Conservation (phyloP, 2,329 filamentous ascomycete species). For the Delphinella strobiligena region DNA sequence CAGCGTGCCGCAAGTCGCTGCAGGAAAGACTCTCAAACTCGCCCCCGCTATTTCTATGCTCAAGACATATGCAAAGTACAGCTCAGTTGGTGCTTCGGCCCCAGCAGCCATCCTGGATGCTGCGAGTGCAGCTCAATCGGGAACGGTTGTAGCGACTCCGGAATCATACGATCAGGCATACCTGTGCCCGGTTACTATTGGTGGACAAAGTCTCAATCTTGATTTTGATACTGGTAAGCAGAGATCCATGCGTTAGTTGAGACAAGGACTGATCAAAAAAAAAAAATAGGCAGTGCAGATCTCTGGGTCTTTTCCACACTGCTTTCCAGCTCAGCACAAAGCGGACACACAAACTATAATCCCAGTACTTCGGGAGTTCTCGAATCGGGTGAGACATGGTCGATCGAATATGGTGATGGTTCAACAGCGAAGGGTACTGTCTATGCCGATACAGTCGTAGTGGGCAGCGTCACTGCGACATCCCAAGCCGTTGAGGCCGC, state of each 20-base stretch:
- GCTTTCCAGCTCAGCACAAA: constrained; percentile 36
- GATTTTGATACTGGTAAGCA: constrained; percentile 71
- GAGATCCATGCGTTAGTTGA: too few species aligned
- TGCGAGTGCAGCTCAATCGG: constrained; percentile 24
- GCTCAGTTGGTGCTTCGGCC: constrained; percentile 13
- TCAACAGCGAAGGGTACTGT: constrained; percentile 51
- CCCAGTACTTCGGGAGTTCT: constrained; percentile 36
- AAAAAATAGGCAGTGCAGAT: constrained; percentile 33
- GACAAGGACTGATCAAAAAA: too few species aligned
- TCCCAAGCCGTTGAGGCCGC: constrained; percentile 56
- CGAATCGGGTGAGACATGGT: constrained; percentile 41
- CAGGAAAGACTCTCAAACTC: constrained; percentile 25
- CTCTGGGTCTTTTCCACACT: constrained; percentile 57
- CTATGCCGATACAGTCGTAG: constrained; percentile 51
- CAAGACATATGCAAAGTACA: constrained; percentile 12
- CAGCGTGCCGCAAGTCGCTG: constrained; percentile 20
- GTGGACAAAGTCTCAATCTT: constrained; percentile 49
- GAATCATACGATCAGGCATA: constrained; percentile 16
- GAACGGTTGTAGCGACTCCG: constrained; percentile 28
- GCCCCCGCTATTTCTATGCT: constrained; percentile 21
- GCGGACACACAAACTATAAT: constrained; percentile 47
- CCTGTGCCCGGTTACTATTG: constrained; percentile 47
- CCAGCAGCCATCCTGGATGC: constrained; percentile 18
- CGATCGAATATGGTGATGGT: constrained; percentile 55
- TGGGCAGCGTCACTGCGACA: constrained; percentile 47